These are phyloP conservation scores for Ceratocystis colombiana DNA, from an alignment of 2,329 filamentous ascomycete species.

Conservation along the genomic window DNA sequence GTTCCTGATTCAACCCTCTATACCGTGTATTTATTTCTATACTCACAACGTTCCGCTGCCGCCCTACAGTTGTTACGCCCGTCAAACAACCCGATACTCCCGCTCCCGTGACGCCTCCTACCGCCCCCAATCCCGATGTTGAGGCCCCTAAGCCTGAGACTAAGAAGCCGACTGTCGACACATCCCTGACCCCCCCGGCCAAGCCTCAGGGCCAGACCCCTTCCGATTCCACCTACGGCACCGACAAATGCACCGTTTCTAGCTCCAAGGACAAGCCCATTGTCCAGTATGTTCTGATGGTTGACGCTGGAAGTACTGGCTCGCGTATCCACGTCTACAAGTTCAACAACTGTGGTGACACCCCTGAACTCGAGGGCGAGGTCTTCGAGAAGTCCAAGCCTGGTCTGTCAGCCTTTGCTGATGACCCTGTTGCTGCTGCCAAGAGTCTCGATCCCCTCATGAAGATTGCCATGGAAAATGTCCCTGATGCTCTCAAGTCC, in stretches of 20 bases:
- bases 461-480: slow-evolving; percentile 70
- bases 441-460: slow-evolving; percentile 81
- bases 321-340: slow-evolving; percentile 96
- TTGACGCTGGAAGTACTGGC: slow-evolving; percentile 94
- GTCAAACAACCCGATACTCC: slow-evolving; percentile 15
- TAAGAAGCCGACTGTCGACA: slow-evolving; percentile 11
- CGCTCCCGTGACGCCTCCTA: slow-evolving; percentile 19
- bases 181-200: slow-evolving; percentile 18
- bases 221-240: slow-evolving; percentile 53
- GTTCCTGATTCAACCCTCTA: background rate
- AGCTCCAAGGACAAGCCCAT: slow-evolving; percentile 82
- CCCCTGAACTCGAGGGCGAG: slow-evolving; percentile 89
- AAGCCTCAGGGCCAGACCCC: slow-evolving; percentile 41
- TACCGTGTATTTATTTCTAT: slow-evolving; percentile 4
- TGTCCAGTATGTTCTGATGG: slow-evolving; percentile 96
- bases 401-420: slow-evolving; percentile 75
- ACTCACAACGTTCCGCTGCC: background rate
- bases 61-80: slow-evolving; percentile 8
- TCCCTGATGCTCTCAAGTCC: slow-evolving; percentile 80
- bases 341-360: slow-evolving; percentile 91
- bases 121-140: slow-evolving; percentile 19
- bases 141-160: slow-evolving; percentile 18
- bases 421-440: slow-evolving; percentile 78
- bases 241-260: slow-evolving; percentile 70
- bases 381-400: slow-evolving; percentile 89